Base-by-base conservation (phyloP, 441 rosid genomes). In the Melianthus villosus region DNA sequence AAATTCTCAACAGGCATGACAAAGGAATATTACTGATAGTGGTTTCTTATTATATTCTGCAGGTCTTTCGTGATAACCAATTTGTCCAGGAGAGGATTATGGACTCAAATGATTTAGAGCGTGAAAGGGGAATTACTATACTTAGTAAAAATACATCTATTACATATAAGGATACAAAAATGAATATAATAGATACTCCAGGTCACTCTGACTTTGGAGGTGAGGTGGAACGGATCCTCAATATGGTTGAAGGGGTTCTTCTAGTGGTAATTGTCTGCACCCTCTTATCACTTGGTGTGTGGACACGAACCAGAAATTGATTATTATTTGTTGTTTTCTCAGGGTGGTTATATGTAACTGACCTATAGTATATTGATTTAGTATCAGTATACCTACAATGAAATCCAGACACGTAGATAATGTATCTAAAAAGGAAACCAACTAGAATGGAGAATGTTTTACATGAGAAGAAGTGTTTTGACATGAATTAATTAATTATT, bases 181-280 rank as follows among this genome's bases (percentile, higher is more conserved):
- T 87, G 16, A 87, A 87, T 56, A 80, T 87, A 19, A 87, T 83
- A 28, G 97, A 83, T 65, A 87, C 97, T 31, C 97, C 97, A 3
- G 97, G 97, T 11, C 97, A 87, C 53, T 87, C 97, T 25, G 97
- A 87, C 65, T 87, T 87, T 59, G 97, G 97, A 16, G 97, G 97
- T 61, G 97, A 87, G 74, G 97, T 87, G 46, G 97, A 87, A 48
- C 93, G 97, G 32, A 80, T 87, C 48, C 79, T 87, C 62, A 87
- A 87, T 68, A 87, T 87, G 97, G 97, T 87, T 23, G 97, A 87
- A 64, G 97, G 97, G 23, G 84, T 87, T 46, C 93, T 87, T 57
- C 79, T 87, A 42, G 97, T 87, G 93, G 97, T 86, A 77, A 42
- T 38, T 4, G 32, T 64, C 50, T 50, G 14, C 37, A 16, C 20